Base-by-base conservation (phyloP, 2,329 filamentous ascomycete species). In the Scedosporium boydii region DNA sequence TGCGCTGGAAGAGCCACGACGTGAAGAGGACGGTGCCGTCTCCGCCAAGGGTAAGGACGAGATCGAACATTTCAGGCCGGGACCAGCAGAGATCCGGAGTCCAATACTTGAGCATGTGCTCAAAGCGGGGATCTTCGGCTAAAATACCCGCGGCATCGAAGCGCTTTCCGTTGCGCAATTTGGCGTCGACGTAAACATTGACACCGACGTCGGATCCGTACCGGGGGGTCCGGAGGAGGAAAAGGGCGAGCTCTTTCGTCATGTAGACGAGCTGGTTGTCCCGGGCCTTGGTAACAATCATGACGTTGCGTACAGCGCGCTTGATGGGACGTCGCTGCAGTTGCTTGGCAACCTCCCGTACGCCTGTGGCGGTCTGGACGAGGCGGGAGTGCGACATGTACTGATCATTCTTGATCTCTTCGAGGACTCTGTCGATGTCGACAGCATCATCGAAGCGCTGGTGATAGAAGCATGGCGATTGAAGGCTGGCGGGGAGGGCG, bases 261-360 rank as follows among this genome's bases (percentile, higher is more conserved):
- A 97, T 80, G 68, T 89, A 85, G 41, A 99, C 93, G 16, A 99
- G 82, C 68, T 91, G 87, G 71, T 99, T 98, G 77, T 99, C 95
- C 66, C 95, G 87, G 23, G 95, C 95, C 76, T 98, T 99, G 65
- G 95, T 99, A 66, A 99, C 91, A 70, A 99, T 96, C 95, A 99
- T 98, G 70, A 99, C 85, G 73, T 91, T 97, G 70, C 86, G 87
- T 57, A 99, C 93, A 10, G 93, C 93, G 67, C 93, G 88, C 76
- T 90, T 95, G 75, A 98, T 91, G 23, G 95, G 93, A 48, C 91
- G 86, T 62, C 93, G 87, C 77, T 96, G 93, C 63, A 99, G 82
- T 76, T 98, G 95, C 75, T 96, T 93, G 16, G 92, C 96, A 12
- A 99, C 93, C 76, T 99, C 95, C 61, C 95, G 87, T 21, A 99